Evolutionary conservation across 2,329 filamentous ascomycete species (phyloP).

Genomic region (Leptodontidium sp.): DNA sequence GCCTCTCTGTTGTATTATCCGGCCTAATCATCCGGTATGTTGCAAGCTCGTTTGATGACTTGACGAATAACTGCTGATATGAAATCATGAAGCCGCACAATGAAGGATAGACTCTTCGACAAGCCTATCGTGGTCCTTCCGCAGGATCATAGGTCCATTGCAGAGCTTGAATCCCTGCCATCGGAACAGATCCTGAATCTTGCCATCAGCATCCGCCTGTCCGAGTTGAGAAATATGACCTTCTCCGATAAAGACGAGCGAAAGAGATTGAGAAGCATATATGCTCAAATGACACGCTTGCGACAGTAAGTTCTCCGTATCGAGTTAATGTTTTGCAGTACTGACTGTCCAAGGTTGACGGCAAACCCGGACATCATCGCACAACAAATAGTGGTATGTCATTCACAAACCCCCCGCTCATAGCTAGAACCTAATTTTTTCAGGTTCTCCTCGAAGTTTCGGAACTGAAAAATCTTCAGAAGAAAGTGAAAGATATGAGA

Average conservation of each 20-base stretch:
- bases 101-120: too few species aligned
- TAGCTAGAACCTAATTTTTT: neutral
- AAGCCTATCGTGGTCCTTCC: too few species aligned
- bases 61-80: too few species aligned
- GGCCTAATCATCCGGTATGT: too few species aligned
- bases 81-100: too few species aligned
- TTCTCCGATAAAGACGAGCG: neutral
- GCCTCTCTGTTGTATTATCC: too few species aligned
- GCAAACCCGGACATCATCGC: slow-evolving; percentile 31
- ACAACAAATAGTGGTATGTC: slow-evolving; percentile 9
- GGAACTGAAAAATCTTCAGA: neutral
- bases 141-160: too few species aligned
- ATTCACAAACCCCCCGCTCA: neutral
- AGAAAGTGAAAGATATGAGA: neutral
- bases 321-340: neutral
- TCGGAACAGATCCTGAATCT: too few species aligned
- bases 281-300: neutral
- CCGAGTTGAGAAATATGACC: too few species aligned
- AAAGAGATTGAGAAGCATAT: neutral
- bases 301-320: neutral
- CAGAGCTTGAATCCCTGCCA: too few species aligned
- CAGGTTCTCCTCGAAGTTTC: neutral
- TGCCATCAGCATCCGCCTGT: too few species aligned
- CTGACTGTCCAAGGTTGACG: slow-evolving; percentile 19
- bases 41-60: too few species aligned